Base-by-base conservation (phyloP, 2,329 filamentous ascomycete genomes). In the Akanthomyces lecanii region DNA sequence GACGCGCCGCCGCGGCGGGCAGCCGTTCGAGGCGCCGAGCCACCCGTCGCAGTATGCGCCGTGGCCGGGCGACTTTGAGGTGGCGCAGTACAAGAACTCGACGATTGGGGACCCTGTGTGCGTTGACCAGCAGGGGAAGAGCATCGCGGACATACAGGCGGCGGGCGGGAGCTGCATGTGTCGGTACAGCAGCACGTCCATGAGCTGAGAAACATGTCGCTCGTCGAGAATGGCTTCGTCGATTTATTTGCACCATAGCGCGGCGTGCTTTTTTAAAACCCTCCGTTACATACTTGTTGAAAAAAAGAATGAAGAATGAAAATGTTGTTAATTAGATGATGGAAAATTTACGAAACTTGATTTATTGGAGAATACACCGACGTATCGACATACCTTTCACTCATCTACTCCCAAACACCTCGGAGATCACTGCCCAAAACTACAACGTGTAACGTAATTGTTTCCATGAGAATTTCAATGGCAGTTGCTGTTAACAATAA, bases 51-150 rank as follows among this genome's bases (percentile, higher is more conserved):
- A 68, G 28, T 81, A 78, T 67, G 67, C 72, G 16, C 67, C 73
- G 1, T 89, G 86, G 86, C 84, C 85, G 0, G 86, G 80, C 63
- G 81, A 84, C 21, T 80, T 87, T 1, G 80, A 84, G 56, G 74
- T 89, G 45, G 75, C 77, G 61, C 81, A 88, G 72, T 71, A 76
- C 33, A 81, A 83, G 65, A 72, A 74, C 2, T 69, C 67, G 5
- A 66, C 67, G 38, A 58, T 64, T 8, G 78, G 78, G 7, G 76
- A 82, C 3, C 87, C 86, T 1, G 77, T 79, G 23, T 90, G 88
- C 71, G 78, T 75, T 56, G 76, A 81, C 57, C 65, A 64, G 3
- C 63, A 70, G 5, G 78, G 79, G 4, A 69, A 70, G 1, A 63
- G 62, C n/a, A 69, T 81, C 30, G 76, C 74, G 0, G 69, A 74